Evolutionary conservation across 257 asterid species (phyloP), one percentile per base, ranked within the genome.

Genomic region (Agastache rugosa): DNA sequence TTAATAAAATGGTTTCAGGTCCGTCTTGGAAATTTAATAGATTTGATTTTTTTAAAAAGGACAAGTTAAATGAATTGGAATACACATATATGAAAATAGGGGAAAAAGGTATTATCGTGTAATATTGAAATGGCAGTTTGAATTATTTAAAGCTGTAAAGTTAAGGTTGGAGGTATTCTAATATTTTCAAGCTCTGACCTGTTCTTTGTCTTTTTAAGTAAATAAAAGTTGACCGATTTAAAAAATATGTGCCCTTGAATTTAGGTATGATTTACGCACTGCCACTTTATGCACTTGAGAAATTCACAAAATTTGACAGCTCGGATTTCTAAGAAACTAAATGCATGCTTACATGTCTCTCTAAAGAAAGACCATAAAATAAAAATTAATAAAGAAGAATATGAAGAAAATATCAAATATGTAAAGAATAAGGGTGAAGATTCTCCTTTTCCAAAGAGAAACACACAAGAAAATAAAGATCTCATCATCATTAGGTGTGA

Each of bases 11-110:
- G 94, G 89, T 86, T 89, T 91, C 83, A 87, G 83, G 89, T 87
- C 97, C 96, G 91, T 78, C 92, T 91, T 83, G 92, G 88, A 86
- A 88, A 82, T 80, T 88, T 79, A 87, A 83, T 81, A 89, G 81
- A 80, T 75, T 29, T 63, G 73, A 65, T 64, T 82, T 81, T 63
- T 63, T 17, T 29, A 71, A 76, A 82, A 73, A 75, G 48, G 74
- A 77, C 75, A 72, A 89, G 84, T 90, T 76, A 83, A 79, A 77
- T 76, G 80, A 74, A 75, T 74, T 41, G 67, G 73, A 65, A 42
- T 64, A 39, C 39, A 67, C 9, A 25, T 15, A 67, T 66, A 23
- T 14, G 72, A 27, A 81, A 84, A 73, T 63, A 41, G n/a, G 72
- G 64, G 29, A 75, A 79, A 75, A 82, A 67, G 59, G 71, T 64